phyloP scores from a whole-genome alignment of 192 early-diverging fungal genomes.

The Coemansia reversa region DNA sequence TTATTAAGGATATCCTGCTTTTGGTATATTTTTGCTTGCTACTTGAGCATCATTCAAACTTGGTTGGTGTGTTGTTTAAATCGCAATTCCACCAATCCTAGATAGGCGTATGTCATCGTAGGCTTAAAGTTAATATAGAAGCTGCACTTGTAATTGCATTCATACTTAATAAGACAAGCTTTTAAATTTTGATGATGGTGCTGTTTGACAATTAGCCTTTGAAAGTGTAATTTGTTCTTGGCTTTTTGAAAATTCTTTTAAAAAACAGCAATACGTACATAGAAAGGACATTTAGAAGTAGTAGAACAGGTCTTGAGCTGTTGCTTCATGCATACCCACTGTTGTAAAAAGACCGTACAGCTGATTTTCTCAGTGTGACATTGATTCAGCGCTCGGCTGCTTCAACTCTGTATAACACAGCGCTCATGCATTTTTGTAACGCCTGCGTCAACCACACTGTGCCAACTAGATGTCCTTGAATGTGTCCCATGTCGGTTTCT shows the following conservation, averaged over 20 bases:
- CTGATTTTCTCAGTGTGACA: background rate
- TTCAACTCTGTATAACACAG: background rate
- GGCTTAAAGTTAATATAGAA: background rate
- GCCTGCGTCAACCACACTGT: background rate
- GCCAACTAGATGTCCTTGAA: background rate
- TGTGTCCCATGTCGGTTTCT: background rate
- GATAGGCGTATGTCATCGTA: background rate
- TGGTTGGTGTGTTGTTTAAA: background rate
- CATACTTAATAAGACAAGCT: background rate
- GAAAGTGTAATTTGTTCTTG: no score
- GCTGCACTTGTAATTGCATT: background rate
- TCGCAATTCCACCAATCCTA: background rate
- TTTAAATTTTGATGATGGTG: background rate
- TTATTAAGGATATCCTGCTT: background rate
- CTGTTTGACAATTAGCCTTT: no score
- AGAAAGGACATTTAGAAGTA: background rate
- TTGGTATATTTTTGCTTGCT: background rate
- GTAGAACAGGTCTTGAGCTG: background rate
- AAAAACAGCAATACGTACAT: background rate
- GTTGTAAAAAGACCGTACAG: background rate
- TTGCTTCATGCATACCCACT: background rate
- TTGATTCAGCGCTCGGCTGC: background rate
- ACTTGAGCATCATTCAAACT: background rate
- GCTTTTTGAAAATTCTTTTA: background rate
- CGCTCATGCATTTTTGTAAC: background rate